phyloP scores from a whole-genome alignment of 2,329 filamentous ascomycete species.

The Colletotrichum caudatum region DNA sequence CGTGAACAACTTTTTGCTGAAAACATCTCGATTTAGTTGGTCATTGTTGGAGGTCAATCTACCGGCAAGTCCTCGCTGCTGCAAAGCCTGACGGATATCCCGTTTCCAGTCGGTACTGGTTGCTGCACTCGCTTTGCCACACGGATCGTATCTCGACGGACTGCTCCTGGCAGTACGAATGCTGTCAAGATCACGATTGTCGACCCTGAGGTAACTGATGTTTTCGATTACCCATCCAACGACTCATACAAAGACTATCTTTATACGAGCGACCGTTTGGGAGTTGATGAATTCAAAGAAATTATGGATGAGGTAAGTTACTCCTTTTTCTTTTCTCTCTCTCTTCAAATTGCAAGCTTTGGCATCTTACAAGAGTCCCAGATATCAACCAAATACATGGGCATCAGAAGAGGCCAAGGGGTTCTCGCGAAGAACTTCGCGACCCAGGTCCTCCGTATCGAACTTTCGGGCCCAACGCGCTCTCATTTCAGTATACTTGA shows the following conservation, averaged over 20 bases:
- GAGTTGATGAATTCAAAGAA: slow-evolving; percentile 46
- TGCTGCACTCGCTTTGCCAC: slow-evolving; percentile 55
- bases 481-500: slow-evolving; percentile 55
- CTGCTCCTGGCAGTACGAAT: slow-evolving; percentile 46
- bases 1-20: slow-evolving; percentile 2
- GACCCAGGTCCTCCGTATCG: slow-evolving; percentile 52
- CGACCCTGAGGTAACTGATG: slow-evolving; percentile 44
- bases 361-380: background rate
- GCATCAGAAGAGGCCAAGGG: slow-evolving; percentile 45
- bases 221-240: slow-evolving; percentile 42
- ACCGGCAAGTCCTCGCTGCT: slow-evolving; percentile 55
- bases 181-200: slow-evolving; percentile 50
- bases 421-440: slow-evolving; percentile 52
- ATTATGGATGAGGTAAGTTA: slow-evolving; percentile 49
- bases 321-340: background rate
- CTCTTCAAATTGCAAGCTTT: background rate
- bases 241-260: slow-evolving; percentile 44
- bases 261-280: slow-evolving; percentile 45
- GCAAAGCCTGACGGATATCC: slow-evolving; percentile 53
- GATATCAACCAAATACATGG: slow-evolving; percentile 49
- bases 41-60: slow-evolving; percentile 54
- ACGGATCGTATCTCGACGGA: slow-evolving; percentile 52
- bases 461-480: slow-evolving; percentile 52
- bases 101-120: slow-evolving; percentile 49
- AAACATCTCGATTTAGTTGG: slow-evolving; percentile 44